Conservation (phyloP, 2,329 filamentous ascomycete species). For the Apiospora hydei region DNA sequence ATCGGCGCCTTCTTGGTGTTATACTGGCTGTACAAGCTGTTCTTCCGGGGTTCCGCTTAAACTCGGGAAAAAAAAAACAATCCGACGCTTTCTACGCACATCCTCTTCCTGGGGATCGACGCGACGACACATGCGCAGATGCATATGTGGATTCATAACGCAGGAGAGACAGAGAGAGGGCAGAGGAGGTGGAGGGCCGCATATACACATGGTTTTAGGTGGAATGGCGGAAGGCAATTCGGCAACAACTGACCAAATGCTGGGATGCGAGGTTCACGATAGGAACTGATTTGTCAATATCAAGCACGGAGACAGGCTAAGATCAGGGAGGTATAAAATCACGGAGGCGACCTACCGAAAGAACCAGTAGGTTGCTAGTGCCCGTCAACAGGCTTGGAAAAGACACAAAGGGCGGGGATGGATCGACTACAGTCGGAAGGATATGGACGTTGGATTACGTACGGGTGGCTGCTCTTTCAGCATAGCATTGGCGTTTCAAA, state of each 20-base stretch:
- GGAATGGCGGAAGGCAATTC: not conserved
- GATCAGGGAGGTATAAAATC: not conserved
- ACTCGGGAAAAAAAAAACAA: no score
- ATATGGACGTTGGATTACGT: slow-evolving; percentile 14
- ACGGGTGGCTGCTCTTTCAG: slow-evolving; percentile 27
- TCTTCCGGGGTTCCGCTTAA: slow-evolving; percentile 56
- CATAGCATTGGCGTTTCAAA: slow-evolving; percentile 47
- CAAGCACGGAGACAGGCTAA: not conserved
- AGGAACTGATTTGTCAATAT: not conserved
- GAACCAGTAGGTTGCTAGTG: not conserved
- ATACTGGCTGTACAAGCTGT: slow-evolving; percentile 74
- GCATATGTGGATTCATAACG: not conserved
- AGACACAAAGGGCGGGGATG: not conserved
- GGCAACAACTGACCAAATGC: not conserved
- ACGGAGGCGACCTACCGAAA: not conserved
- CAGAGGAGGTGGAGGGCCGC: not conserved
- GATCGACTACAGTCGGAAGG: not conserved
- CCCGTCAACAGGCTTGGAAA: not conserved
- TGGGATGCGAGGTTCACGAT: not conserved
- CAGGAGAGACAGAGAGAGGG: not conserved
- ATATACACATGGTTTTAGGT: not conserved
- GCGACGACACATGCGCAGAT: not conserved
- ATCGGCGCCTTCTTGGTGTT: slow-evolving; percentile 75
- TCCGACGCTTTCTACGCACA: not conserved
- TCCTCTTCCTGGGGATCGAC: no score